A percentile compares a stretch with the other conserved stretches of the same genome.
These are phyloP conservation scores for Plasmodium relictum DNA, from an alignment of 169 alveolate species.

Conservation along the genomic window DNA sequence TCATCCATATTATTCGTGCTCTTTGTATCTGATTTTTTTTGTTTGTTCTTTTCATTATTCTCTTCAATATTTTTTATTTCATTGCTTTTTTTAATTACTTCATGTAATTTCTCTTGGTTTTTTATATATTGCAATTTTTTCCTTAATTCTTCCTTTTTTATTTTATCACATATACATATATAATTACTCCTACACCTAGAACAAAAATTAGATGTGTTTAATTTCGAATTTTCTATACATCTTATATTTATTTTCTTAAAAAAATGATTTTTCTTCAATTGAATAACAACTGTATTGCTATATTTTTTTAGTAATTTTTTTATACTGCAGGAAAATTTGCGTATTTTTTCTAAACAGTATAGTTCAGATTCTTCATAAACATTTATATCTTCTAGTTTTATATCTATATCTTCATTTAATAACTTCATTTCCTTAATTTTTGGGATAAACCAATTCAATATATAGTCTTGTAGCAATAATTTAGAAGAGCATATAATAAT, in stretches of 20 bases:
- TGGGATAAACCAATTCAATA: constrained; percentile 85
- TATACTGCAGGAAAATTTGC: constrained; percentile 54
- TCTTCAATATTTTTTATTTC: background rate
- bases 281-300: constrained; percentile 57
- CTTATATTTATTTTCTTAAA: constrained; percentile 51
- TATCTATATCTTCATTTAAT: constrained; percentile 35
- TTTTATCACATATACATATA: constrained; percentile 51
- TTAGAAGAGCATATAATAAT: constrained; percentile 84
- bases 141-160: constrained; percentile 32
- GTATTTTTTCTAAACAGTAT: constrained; percentile 48
- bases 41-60: background rate
- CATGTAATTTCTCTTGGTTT: constrained; percentile 5
- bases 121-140: constrained; percentile 39
- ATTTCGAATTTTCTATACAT: constrained; percentile 49
- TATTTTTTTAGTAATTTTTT: constrained; percentile 56
- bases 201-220: constrained; percentile 28
- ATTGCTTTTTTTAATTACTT: background rate
- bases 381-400: constrained; percentile 63
- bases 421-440: constrained; percentile 78
- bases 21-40: background rate
- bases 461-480: constrained; percentile 83
- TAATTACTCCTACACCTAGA: constrained; percentile 46
- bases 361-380: constrained; percentile 68
- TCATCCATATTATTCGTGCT: background rate
- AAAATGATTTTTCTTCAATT: constrained; percentile 15